phyloP scores from a whole-genome alignment of 192 early-diverging fungal species.

The Mycoemilia scoparia region DNA sequence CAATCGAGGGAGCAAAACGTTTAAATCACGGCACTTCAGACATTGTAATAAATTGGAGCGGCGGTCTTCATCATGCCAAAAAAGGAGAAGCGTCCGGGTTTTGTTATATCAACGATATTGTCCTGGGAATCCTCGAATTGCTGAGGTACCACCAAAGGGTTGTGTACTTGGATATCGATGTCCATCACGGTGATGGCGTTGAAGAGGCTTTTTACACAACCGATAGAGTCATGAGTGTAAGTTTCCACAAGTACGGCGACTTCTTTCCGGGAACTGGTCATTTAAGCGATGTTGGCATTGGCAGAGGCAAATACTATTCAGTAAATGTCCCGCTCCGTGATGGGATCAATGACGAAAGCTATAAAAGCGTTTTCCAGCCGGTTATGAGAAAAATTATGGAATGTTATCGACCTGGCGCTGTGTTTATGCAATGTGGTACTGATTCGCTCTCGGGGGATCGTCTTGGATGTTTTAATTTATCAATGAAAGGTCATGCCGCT shows the following conservation, averaged over 20 bases:
- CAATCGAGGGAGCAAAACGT: constrained; percentile 77
- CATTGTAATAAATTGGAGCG: constrained; percentile 91
- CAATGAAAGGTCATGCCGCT: constrained; percentile 77
- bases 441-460: constrained; percentile 85
- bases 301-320: constrained; percentile 72
- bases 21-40: constrained; percentile 65
- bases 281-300: constrained; percentile 76
- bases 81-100: constrained; percentile 88
- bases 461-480: constrained; percentile 85
- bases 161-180: constrained; percentile 92
- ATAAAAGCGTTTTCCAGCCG: constrained; percentile 71
- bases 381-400: constrained; percentile 78
- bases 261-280: constrained; percentile 96
- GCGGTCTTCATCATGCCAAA: constrained; percentile 93
- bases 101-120: constrained; percentile 97
- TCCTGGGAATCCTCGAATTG: constrained; percentile 76
- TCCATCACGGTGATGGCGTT: constrained; percentile 98
- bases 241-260: constrained; percentile 94
- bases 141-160: constrained; percentile 73
- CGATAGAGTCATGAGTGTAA: constrained; percentile 97
- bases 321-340: constrained; percentile 91
- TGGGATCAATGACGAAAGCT: constrained; percentile 81
- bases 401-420: constrained; percentile 65
- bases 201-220: constrained; percentile 96
- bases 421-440: constrained; percentile 87